Evolutionary conservation across 2,329 filamentous ascomycete species (phyloP).

Genomic region (Xylariaceae sp.): DNA sequence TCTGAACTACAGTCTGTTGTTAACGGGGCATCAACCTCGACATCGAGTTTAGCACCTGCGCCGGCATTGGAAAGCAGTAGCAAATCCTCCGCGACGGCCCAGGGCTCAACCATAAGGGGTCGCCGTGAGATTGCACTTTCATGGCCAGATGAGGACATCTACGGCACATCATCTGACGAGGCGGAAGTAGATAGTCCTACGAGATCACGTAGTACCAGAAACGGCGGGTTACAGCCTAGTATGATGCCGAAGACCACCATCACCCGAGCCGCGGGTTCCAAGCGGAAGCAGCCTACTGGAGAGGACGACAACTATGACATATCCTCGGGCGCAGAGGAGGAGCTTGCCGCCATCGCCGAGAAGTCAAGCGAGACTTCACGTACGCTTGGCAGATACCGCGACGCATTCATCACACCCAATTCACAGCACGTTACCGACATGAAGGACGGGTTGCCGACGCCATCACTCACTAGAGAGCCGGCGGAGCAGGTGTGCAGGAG

Average conservation of each 20-base stretch:
- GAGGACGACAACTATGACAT: slow-evolving; percentile 36
- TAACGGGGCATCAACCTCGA: background rate
- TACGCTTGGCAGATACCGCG: background rate
- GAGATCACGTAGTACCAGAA: background rate
- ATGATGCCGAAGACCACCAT: slow-evolving; percentile 17
- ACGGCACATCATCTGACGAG: slow-evolving; percentile 22
- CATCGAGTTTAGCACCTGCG: background rate
- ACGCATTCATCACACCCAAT: slow-evolving; percentile 17
- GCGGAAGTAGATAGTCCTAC: slow-evolving; percentile 14
- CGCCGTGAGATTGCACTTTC: background rate
- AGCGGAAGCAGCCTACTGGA: slow-evolving; percentile 35
- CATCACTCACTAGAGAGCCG: slow-evolving; percentile 29
- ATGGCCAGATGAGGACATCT: background rate
- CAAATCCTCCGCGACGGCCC: background rate
- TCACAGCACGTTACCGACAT: slow-evolving; percentile 13
- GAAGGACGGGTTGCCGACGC: slow-evolving; percentile 37
- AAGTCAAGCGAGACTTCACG: slow-evolving; percentile 17
- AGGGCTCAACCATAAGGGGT: slow-evolving; percentile 5
- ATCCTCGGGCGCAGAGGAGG: slow-evolving; percentile 38
- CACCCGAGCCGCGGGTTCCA: slow-evolving; percentile 22
- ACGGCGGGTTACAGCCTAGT: slow-evolving; percentile 6
- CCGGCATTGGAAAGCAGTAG: background rate
- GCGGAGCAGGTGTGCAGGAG: slow-evolving; percentile 35
- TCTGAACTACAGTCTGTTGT: background rate
- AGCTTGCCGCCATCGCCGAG: slow-evolving; percentile 32